Evolutionary conservation across 116 monocot genomes (phyloP).

Genomic region (Cymodocea nodosa): DNA sequence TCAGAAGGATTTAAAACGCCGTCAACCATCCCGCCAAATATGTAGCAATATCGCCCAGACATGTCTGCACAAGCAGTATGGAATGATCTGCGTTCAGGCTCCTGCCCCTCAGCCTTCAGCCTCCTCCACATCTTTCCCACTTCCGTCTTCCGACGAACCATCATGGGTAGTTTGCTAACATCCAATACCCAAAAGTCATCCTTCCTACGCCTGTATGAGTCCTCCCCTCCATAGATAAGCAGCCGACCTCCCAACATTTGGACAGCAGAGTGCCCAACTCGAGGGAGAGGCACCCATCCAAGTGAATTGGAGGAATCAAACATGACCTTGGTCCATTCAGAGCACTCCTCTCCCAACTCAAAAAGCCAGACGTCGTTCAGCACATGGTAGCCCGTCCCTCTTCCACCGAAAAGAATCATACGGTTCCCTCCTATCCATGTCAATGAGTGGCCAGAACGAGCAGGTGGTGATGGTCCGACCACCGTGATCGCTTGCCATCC

Average conservation of each 20-base stretch:
- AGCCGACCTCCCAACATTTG: constrained; percentile 47
- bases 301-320: constrained; percentile 19
- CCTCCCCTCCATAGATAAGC: constrained; percentile 87
- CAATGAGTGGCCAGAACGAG: constrained; percentile 87
- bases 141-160: constrained; percentile 10
- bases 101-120: constrained; percentile 36
- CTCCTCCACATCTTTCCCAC: constrained; percentile 52
- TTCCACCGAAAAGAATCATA: constrained; percentile 80
- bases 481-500: constrained; percentile 43
- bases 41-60: constrained; percentile 40
- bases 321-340: constrained; percentile 59
- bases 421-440: constrained; percentile 45
- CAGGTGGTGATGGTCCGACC: constrained; percentile 30
- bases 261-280: constrained; percentile 76
- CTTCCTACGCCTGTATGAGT: constrained; percentile 70
- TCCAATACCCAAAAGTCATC: constrained; percentile 88
- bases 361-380: constrained; percentile 80
- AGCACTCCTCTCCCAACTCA: constrained; percentile 28
- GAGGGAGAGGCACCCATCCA: constrained; percentile 33
- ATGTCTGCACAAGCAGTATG: constrained; percentile 60
- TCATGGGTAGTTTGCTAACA: constrained; percentile 9
- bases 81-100: constrained; percentile 56
- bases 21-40: constrained; percentile 93
- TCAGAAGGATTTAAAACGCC: constrained; percentile 48
- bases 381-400: constrained; percentile 64